Evolutionary conservation across 148 eudicot species (phyloP).

Genomic region (Rhododendron vialii): DNA sequence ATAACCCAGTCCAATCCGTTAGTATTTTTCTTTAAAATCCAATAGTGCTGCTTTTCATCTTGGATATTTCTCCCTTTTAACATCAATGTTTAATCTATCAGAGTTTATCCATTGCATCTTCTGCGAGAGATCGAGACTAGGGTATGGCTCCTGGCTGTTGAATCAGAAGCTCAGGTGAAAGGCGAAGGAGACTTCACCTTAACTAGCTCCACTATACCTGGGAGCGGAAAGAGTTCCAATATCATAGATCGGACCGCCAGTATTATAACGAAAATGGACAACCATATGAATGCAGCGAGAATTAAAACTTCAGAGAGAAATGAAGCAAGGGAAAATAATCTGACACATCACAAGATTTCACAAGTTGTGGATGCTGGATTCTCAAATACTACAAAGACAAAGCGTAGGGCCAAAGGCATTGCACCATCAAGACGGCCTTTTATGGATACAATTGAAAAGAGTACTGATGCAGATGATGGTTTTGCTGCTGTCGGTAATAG

Average conservation of each 20-base stretch:
- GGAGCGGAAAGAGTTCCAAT: conserved; percentile 52
- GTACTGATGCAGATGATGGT: conserved; percentile 48
- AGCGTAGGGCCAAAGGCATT: conserved; percentile 66
- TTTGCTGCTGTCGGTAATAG: conserved; percentile 23
- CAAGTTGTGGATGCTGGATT: conserved; percentile 44
- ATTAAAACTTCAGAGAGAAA: conserved; percentile 43
- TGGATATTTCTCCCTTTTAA: background rate
- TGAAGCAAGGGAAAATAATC: conserved; percentile 46
- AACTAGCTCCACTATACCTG: conserved; percentile 41
- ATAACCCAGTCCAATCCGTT: conserved; percentile 73
- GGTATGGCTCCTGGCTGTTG: conserved; percentile 96
- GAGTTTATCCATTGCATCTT: conserved; percentile 81
- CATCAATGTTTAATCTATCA: conserved; percentile 18
- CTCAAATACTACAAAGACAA: conserved; percentile 45
- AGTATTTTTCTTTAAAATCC: conserved; percentile 21
- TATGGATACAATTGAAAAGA: conserved; percentile 45
- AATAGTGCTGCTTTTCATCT: conserved; percentile 1
- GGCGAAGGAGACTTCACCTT: conserved; percentile 55
- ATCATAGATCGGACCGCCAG: conserved; percentile 76
- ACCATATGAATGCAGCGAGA: conserved; percentile 54
- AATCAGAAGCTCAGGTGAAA: conserved; percentile 84
- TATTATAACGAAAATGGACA: conserved; percentile 72
- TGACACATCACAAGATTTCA: conserved; percentile 36
- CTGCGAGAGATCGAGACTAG: conserved; percentile 93
- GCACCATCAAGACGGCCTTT: conserved; percentile 50